A percentile compares a stretch with the other conserved stretches of the same genome.
Evolutionary conservation across 2,329 filamentous ascomycete genomes (phyloP).

Genomic region (Cercospora janseana): DNA sequence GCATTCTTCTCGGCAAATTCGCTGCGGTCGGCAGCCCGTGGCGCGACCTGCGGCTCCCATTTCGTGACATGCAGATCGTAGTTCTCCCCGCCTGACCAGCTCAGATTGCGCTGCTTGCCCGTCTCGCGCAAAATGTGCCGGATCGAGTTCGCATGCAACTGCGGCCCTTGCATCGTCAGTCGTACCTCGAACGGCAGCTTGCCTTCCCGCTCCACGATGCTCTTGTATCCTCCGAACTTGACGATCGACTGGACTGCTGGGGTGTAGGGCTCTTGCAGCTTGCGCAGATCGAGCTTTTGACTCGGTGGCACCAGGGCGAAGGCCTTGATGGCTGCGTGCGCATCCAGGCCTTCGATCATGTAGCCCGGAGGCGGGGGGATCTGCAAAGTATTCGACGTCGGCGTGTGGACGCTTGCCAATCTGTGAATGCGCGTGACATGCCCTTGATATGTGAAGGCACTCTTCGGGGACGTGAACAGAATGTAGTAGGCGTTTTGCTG

Average conservation of each 20-base stretch:
- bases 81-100: constrained; percentile 33
- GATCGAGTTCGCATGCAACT: constrained; percentile 28
- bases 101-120: constrained; percentile 28
- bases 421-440: constrained; percentile 54
- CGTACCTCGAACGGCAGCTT: constrained; percentile 37
- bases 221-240: constrained; percentile 37
- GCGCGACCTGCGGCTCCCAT: constrained; percentile 29
- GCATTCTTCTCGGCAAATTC: constrained; percentile 13
- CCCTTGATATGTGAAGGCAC: constrained; percentile 61
- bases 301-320: constrained; percentile 54
- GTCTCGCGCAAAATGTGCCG: constrained; percentile 31
- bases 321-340: constrained; percentile 41
- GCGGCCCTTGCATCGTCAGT: constrained; percentile 37
- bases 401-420: constrained; percentile 46
- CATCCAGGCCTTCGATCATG: constrained; percentile 49
- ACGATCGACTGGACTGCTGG: constrained; percentile 38
- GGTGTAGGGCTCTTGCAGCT: constrained; percentile 39
- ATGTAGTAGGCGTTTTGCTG: constrained; percentile 66
- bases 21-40: background rate
- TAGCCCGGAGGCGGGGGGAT: constrained; percentile 46
- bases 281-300: constrained; percentile 37
- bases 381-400: constrained; percentile 43
- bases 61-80: constrained; percentile 27
- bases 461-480: constrained; percentile 60
- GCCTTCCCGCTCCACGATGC: constrained; percentile 30